These are phyloP conservation scores for Metarhizium sp. DNA, from an alignment of 2,329 filamentous ascomycete species.

Conservation along the genomic window DNA sequence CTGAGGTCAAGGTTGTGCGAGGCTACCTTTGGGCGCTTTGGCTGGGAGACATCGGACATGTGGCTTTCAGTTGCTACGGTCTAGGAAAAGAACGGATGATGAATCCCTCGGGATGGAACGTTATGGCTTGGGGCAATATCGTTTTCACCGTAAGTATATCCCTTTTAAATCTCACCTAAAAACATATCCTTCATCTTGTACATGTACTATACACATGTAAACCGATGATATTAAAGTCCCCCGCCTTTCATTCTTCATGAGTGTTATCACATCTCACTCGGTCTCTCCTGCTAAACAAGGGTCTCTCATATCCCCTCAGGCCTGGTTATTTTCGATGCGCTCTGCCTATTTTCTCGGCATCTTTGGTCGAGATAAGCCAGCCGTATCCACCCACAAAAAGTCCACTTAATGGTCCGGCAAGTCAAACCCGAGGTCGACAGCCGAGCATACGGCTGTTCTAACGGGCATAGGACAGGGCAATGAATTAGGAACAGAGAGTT, in stretches of 20 bases:
- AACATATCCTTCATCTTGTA: not conserved
- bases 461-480: not conserved
- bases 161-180: not conserved
- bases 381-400: constrained; percentile 15
- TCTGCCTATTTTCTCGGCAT: constrained; percentile 48
- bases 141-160: constrained; percentile 45
- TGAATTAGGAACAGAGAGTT: not conserved
- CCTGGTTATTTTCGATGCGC: constrained; percentile 46
- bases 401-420: constrained; percentile 8
- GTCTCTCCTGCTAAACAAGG: not conserved
- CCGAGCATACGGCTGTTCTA: not conserved
- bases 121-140: constrained; percentile 65
- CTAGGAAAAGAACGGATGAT: constrained; percentile 46
- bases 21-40: constrained; percentile 59
- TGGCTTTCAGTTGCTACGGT: constrained; percentile 49
- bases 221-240: not conserved
- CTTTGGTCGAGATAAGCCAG: constrained; percentile 40
- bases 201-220: not conserved
- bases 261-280: too few relatives aligned
- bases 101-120: constrained; percentile 53
- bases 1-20: constrained; percentile 54
- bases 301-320: constrained; percentile 18
- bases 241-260: not conserved
- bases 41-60: constrained; percentile 58
- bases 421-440: not conserved